A percentile compares a stretch with the other conserved stretches of the same genome.
Conservation (phyloP, 441 rosid species). For the Syzygium syzygioides region DNA sequence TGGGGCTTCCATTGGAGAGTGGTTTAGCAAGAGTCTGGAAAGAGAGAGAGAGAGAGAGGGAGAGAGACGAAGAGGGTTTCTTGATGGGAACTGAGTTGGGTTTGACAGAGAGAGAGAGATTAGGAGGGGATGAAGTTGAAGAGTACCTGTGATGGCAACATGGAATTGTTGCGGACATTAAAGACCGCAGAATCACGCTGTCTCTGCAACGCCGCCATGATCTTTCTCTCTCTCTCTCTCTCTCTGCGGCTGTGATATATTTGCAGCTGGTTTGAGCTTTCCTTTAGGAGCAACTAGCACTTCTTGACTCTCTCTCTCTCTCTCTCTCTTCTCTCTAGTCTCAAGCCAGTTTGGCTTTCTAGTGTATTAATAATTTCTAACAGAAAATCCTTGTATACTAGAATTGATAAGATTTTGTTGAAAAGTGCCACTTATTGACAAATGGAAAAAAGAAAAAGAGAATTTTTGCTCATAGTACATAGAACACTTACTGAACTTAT, state of each 20-base stretch:
- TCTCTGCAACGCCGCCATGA: background rate
- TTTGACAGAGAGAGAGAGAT: background rate
- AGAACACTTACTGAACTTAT: background rate
- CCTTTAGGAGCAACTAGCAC: background rate
- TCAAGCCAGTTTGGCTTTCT: background rate
- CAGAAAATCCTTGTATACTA: background rate
- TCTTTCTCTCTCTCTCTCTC: background rate
- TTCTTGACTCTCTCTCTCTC: background rate
- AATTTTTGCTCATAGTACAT: background rate
- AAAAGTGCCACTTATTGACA: background rate
- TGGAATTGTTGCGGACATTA: background rate
- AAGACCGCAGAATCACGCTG: background rate
- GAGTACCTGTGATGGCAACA: background rate
- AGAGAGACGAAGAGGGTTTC: too few species aligned
- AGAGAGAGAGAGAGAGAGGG: background rate
- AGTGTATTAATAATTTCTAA: background rate
- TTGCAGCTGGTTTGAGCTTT: background rate
- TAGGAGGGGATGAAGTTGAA: background rate
- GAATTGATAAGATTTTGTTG: background rate
- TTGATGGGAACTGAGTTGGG: background rate
- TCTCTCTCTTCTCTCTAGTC: background rate
- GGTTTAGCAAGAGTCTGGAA: background rate
- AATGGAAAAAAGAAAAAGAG: background rate
- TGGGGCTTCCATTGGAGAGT: background rate
- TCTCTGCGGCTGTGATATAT: background rate